These are phyloP conservation scores for Pseudocercospora musae DNA, from an alignment of 2,329 filamentous ascomycete genomes.

Conservation along the genomic window DNA sequence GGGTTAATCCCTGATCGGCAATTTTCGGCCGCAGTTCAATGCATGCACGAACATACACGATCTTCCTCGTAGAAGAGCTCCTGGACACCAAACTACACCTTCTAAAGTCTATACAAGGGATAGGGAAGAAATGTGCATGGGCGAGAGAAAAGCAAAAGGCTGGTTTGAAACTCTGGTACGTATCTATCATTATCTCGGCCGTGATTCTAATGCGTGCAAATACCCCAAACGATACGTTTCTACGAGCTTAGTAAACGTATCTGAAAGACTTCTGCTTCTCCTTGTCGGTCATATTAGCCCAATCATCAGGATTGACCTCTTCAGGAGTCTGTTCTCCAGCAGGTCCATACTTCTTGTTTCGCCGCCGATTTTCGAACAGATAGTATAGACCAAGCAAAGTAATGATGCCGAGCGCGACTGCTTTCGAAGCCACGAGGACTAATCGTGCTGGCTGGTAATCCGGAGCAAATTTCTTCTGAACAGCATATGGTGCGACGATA, in stretches of 20 bases:
- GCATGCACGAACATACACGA: not conserved
- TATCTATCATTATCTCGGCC: constrained; percentile 1
- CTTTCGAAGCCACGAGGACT: constrained; percentile 37
- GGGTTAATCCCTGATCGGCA: not conserved
- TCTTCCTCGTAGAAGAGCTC: not conserved
- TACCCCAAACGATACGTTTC: not conserved
- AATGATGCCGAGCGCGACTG: constrained; percentile 38
- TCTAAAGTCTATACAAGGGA: not conserved
- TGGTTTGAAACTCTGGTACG: not conserved
- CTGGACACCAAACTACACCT: not conserved
- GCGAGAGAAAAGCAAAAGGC: not conserved
- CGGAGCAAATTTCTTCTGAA: constrained; percentile 38
- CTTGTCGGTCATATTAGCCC: constrained; percentile 17
- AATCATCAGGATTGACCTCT: constrained; percentile 8
- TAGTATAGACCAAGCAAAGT: constrained; percentile 44
- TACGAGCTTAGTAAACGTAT: constrained; percentile 9
- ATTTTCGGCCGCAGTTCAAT: not conserved
- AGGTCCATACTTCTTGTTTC: constrained; percentile 15
- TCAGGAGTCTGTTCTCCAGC: not conserved
- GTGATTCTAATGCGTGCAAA: not conserved
- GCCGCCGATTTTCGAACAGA: constrained; percentile 10
- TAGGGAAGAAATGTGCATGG: too few relatives aligned
- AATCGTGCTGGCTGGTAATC: constrained; percentile 43
- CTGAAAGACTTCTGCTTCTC: constrained; percentile 12
- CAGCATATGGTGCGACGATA: constrained; percentile 42